Percentiles rank a stretch among this genome's conserved stretches.
phyloP scores from a whole-genome alignment of 352 stramenopile species.

The Pythium rhizo-oryzae region DNA sequence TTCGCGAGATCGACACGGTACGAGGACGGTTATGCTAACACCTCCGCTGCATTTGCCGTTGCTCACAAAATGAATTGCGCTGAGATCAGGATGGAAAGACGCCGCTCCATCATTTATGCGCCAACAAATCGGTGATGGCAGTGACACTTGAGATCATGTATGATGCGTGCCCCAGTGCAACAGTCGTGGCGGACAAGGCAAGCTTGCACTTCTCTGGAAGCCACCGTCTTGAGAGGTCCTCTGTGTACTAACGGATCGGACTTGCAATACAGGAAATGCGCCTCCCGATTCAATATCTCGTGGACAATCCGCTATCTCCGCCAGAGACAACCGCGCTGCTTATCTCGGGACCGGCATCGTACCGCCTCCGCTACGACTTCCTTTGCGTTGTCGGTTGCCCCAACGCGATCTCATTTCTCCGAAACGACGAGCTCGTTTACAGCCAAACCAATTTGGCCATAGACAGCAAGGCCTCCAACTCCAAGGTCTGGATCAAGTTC shows the following conservation, averaged over 20 bases:
- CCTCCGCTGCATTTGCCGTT: no score
- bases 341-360: constrained; percentile 62
- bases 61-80: no score
- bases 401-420: constrained; percentile 32
- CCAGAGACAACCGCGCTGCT: constrained; percentile 52
- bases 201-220: background rate
- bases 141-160: constrained; percentile 71
- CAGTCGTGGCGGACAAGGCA: constrained; percentile 57
- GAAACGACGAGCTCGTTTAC: constrained; percentile 42
- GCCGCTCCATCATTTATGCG: constrained; percentile 65
- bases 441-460: constrained; percentile 56
- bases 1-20: constrained; percentile 59
- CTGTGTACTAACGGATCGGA: background rate
- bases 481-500: constrained; percentile 64
- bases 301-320: constrained; percentile 56
- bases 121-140: constrained; percentile 49
- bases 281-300: constrained; percentile 72
- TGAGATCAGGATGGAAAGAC: constrained; percentile 50
- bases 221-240: no score
- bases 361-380: constrained; percentile 72
- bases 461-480: constrained; percentile 48
- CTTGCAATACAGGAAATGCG: constrained; percentile 49
- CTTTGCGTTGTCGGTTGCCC: constrained; percentile 31
- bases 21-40: constrained; percentile 19
- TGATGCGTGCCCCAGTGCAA: constrained; percentile 61